These are phyloP conservation scores for Magnaporthales sp. DNA, from an alignment of 2,329 filamentous ascomycete genomes.

Conservation along the genomic window DNA sequence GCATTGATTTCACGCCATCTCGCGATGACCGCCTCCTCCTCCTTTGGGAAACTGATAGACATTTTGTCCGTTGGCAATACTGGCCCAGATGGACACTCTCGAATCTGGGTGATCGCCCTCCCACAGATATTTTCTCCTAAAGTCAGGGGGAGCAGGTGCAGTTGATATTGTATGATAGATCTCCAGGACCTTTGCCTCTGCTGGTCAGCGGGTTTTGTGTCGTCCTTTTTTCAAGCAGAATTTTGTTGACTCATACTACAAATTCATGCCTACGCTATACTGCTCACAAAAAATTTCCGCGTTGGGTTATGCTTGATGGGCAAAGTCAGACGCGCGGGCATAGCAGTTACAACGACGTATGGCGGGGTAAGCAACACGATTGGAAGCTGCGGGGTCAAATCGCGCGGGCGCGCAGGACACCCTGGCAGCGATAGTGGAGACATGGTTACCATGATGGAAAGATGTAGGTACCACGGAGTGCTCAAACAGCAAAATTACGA, in stretches of 20 bases:
- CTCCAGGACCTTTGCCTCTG: not conserved
- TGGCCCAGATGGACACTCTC: not conserved
- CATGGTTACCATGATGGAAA: not conserved
- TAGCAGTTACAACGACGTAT: not conserved
- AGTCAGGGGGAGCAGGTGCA: not conserved
- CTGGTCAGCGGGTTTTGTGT: not conserved
- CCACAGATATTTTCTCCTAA: not conserved
- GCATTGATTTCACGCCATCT: slow-evolving; percentile 89
- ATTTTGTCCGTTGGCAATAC: slow-evolving; percentile 30
- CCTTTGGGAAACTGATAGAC: slow-evolving; percentile 88
- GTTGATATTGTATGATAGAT: not conserved
- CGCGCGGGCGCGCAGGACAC: not conserved
- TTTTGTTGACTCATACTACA: not conserved
- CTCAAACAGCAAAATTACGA: not conserved
- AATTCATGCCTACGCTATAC: not conserved
- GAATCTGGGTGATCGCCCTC: not conserved
- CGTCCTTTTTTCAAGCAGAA: not conserved
- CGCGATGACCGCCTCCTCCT: slow-evolving; percentile 77
- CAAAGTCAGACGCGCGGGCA: not conserved
- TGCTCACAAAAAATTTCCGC: not conserved
- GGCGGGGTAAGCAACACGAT: not conserved
- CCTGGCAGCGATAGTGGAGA: not conserved
- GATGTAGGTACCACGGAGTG: not conserved
- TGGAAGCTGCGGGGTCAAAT: not conserved
- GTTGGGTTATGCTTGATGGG: not conserved